Percentiles rank a stretch among this genome's conserved stretches.
Evolutionary conservation across 2,329 filamentous ascomycete genomes (phyloP).

Genomic region (Ophiostoma australiae): DNA sequence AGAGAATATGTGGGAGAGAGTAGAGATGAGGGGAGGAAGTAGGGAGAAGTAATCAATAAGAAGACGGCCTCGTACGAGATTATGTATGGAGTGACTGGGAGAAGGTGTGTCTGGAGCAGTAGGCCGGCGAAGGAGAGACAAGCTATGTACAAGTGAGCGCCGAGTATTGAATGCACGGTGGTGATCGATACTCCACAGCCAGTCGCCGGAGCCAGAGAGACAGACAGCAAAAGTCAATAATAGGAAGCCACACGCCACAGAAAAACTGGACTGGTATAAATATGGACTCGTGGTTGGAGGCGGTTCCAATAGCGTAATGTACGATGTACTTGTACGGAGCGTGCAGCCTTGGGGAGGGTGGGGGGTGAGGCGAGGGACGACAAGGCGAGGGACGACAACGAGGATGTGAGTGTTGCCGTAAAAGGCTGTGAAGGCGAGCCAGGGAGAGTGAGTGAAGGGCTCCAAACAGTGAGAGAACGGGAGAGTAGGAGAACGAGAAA

Average conservation of each 20-base stretch:
- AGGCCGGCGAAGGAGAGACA: neutral
- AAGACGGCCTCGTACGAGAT: neutral
- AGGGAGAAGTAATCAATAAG: neutral
- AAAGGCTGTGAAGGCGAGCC: neutral
- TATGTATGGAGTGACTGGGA: neutral
- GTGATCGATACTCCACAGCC: neutral
- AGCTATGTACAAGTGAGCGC: neutral
- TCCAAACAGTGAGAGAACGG: neutral
- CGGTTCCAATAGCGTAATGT: neutral
- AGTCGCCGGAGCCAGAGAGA: neutral
- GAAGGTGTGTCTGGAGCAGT: neutral
- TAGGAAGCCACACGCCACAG: neutral
- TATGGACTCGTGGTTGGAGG: conserved; percentile 4
- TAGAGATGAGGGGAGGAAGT: neutral
- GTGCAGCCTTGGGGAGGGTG: neutral
- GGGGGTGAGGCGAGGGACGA: neutral
- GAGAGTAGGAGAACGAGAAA: neutral
- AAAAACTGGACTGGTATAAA: conserved; percentile 2
- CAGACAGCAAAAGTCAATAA: neutral
- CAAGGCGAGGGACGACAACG: neutral
- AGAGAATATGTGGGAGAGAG: neutral
- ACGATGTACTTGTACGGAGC: neutral
- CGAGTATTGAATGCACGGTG: neutral
- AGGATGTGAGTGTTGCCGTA: neutral
- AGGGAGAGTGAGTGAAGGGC: neutral